A percentile compares a stretch with the other conserved stretches of the same genome.
phyloP scores from a whole-genome alignment of 2,329 filamentous ascomycete genomes.

The Cytospora schulzeri region DNA sequence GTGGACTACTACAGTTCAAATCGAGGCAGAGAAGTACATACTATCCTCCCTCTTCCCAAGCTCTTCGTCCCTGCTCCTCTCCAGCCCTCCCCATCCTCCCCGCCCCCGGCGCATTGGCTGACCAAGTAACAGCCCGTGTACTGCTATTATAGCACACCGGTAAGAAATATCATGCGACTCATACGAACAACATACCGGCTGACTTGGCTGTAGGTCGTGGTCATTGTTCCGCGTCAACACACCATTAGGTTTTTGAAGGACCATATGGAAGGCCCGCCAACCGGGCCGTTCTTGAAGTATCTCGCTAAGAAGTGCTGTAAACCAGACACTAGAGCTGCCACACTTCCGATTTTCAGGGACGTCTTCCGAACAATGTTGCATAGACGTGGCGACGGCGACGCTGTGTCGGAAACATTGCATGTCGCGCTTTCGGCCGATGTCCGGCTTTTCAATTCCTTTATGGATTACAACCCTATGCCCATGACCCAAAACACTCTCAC shows the following conservation, averaged over 20 bases:
- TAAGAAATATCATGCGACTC: not conserved
- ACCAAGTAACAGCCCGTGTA: not conserved
- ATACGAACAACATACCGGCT: not conserved
- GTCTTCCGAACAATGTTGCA: not conserved
- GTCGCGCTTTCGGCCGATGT: not conserved
- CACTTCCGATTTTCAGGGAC: not conserved
- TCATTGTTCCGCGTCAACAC: not conserved
- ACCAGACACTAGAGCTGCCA: not conserved
- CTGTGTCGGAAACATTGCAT: not conserved
- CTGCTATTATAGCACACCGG: not conserved
- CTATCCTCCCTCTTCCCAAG: not conserved
- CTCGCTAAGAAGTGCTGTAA: not conserved
- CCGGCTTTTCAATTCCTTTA: not conserved
- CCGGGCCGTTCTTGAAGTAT: not conserved
- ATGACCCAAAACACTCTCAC: not conserved
- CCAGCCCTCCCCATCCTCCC: not conserved
- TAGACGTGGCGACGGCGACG: not conserved
- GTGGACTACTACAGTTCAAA: not conserved
- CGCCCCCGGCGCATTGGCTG: not conserved
- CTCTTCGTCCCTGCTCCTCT: not conserved
- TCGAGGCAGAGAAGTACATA: not conserved
- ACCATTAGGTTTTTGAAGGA: not conserved
- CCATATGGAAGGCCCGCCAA: not conserved
- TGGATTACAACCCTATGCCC: not conserved
- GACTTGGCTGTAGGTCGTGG: not conserved